These are phyloP conservation scores for Albugo candida DNA, from an alignment of 352 stramenopile species.

Conservation along the genomic window DNA sequence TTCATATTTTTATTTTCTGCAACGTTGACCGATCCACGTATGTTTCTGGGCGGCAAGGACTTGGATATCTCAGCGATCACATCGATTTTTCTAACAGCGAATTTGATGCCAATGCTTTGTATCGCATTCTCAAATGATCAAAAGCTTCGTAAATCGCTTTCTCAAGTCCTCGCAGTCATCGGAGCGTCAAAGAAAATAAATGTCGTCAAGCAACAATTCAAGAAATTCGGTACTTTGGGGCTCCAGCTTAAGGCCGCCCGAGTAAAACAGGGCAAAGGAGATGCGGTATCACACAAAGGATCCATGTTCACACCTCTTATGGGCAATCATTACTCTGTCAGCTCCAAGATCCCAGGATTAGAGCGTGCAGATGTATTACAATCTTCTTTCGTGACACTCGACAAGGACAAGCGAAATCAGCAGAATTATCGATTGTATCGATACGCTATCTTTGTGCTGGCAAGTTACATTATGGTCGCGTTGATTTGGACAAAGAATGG, in stretches of 20 bases:
- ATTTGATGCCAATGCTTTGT: conserved; percentile 83
- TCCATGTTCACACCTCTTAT: conserved; percentile 59
- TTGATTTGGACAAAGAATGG: conserved; percentile 30
- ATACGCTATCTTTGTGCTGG: conserved; percentile 22
- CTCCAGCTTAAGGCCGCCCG: conserved; percentile 39
- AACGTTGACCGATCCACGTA: conserved; percentile 55
- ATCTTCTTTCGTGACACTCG: conserved; percentile 50
- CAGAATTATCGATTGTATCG: conserved; percentile 34
- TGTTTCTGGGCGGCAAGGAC: conserved; percentile 39
- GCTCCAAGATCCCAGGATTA: conserved; percentile 54
- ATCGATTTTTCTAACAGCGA: conserved; percentile 61
- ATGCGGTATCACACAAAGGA: conserved; percentile 15
- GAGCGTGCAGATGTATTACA: conserved; percentile 53
- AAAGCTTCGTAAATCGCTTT: conserved; percentile 66
- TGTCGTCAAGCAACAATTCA: conserved; percentile 60
- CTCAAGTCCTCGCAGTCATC: conserved; percentile 57
- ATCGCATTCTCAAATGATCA: conserved; percentile 80
- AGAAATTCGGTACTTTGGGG: conserved; percentile 53
- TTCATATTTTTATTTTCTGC: conserved; percentile 68
- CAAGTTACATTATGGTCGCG: conserved; percentile 41
- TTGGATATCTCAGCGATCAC: conserved; percentile 68
- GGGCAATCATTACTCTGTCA: conserved; percentile 58
- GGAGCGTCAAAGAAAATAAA: conserved; percentile 58
- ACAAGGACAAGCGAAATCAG: conserved; percentile 17
- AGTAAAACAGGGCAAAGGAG: background rate